Base-by-base conservation (phyloP, 2,329 filamentous ascomycete species). In the Diplodia seriata region DNA sequence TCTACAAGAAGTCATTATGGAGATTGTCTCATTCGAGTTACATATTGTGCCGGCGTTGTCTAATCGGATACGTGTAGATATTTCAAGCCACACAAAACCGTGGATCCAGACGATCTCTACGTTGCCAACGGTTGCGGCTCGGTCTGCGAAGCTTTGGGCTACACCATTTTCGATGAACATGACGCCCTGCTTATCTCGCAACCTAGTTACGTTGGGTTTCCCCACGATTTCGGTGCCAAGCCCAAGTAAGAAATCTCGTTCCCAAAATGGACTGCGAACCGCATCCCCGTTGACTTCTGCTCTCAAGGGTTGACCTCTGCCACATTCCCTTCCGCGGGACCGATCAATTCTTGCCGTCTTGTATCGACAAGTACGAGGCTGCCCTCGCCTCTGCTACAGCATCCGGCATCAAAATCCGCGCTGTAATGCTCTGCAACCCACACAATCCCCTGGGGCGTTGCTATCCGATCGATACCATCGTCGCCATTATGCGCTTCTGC, bases 171-270 rank as follows among this genome's bases (percentile, higher is more conserved):
- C 9, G 81, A 83, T 64, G 74, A 76, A 0, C 80, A 80, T 0
- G 82, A 86, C 54, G 83, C 78, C 1, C 79, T 86, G 23, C 70
- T 86, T 12, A 73, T 84, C 2, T 79, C 76, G 36, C 74, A 80
- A 15, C 84, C 84, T 0, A 76, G 81, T 7, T 86, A 86, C 68
- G 80, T 81, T 20, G 77, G 81, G 18, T 86, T 86, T 66, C 77
- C 81, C 26, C 73, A 80, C 1, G 85, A 86, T 71, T 82, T 85
- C 54, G 80, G 80, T 0, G 78, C 80, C 20, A 80, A 81, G 62
- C 79, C 83, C 4, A 68, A 70, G 18, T 62, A 71, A 71, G 61
- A 55, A 15, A 59, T 15, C 40, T 14, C 18, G n/a, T 26, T 66
- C 15, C n/a, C n/a, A 20, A n/a, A 40, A 23, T 23, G 3, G 11